Base-by-base conservation (phyloP, 768 basidiomycete genomes). In the Suillus subalutaceus region DNA sequence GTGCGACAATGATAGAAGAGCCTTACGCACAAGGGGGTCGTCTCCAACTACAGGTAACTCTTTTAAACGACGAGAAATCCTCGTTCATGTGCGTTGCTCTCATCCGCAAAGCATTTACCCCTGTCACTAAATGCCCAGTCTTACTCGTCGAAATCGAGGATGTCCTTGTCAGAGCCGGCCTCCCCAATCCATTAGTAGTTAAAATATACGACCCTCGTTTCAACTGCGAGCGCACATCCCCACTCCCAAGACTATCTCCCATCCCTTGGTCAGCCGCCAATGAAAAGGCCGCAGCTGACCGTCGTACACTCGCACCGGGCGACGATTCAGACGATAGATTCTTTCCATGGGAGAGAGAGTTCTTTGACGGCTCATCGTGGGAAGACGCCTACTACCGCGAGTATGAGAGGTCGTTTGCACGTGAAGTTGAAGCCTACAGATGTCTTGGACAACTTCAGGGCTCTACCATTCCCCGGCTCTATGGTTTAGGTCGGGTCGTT, bases 101-200 rank as follows among this genome's bases (percentile, higher is more conserved):
- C 48, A 50, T 50, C 48, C 48, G 12, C 48, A 50, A 50, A 12
- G 48, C 43, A 10, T 50, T 23, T 5, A 44, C 50, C n/a, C 63
- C 64, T n/a, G 48, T 64, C 55, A 64, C 64, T 4, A 57, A 58
- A 59, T 38, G 26, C 23, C 13, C 12, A n/a, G 41, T 64, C n/a
- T 64, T 56, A 53, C 63, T 64, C 40, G 63, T 64, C 40, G 20
- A 37, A 20, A 20, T 46, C 20, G 41, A 53, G 35, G 63, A 57
- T 5, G 43, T 20, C 43, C 7, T 56, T 44, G 43, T 18, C 16
- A 44, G 43, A 44, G 41, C 20, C 16, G 32, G 23, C 7, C 32
- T 65, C 4, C 44, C 64, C 1, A 12, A 13, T 48, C 35, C 26
- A 26, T 26, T 26, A 8, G 18, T 43, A 43, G 43, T 8, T 43